Base-by-base conservation (phyloP, 1,284 basidiomycete genomes). In the Ceratobasidium sp. region DNA sequence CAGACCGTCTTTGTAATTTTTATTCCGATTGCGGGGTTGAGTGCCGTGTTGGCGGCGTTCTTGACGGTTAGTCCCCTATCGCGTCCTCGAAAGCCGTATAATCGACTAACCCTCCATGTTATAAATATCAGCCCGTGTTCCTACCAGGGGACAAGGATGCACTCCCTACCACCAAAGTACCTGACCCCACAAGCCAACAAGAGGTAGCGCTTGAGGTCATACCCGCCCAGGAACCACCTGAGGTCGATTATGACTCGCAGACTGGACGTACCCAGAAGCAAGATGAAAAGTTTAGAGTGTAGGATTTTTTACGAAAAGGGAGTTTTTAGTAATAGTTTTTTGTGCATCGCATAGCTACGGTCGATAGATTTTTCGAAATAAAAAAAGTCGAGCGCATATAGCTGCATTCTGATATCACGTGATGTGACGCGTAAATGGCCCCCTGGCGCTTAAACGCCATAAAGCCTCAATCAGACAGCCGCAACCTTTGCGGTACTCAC, bases 81-180 rank as follows among this genome's bases (percentile, higher is more conserved):
- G 52, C 25, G 25, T 9, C 2, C 25, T 33, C 30, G 25, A 30
- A 56, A 11, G 64, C 41, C n/a, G n/a, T 30, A 49, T 13, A 25
- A 39, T 39, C 11, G 33, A 39, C 30, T 39, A 41, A 39, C 25
- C 2, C 33, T 57, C 25, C 27, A 36, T 36, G 33, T 11, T 36
- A 11, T 49, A n/a, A 41, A 9, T 36, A 30, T 67, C 29, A 68
- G 66, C 33, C 66, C 16, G 54, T 68, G 14, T 46, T 21, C 11
- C n/a, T 68, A 30, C 54, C 54, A 27, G 66, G 54, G 6, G 66
- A 68, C 33, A 68, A 68, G 54, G 66, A 68, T 19, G 23, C 27
- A 11, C 33, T 68, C 23, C 66, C 66, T 9, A 50, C 23, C 4
- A 41, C 53, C 8, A 56, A 68, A 16, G 19, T 42, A 8, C 54